Conservation (phyloP, 2,329 filamentous ascomycete genomes). For the Penicillium sp. region DNA sequence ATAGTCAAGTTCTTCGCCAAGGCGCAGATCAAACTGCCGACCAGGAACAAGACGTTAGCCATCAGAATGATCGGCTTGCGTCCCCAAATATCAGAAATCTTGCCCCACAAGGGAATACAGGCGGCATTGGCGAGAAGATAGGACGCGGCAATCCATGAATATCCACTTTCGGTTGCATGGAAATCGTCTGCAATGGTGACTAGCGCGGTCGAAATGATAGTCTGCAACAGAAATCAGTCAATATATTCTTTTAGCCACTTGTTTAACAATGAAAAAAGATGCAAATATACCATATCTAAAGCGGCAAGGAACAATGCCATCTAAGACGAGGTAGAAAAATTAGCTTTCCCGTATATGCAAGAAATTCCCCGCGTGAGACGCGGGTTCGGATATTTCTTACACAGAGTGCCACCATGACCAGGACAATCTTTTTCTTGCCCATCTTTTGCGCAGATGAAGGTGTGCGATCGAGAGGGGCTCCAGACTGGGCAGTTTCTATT, state of each 20-base stretch:
- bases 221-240: slow-evolving; percentile 24
- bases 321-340: slow-evolving; percentile 25
- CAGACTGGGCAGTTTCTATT: slow-evolving; percentile 18
- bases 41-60: slow-evolving; percentile 62
- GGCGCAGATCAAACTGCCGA: slow-evolving; percentile 62
- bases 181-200: slow-evolving; percentile 46
- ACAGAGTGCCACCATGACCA: slow-evolving; percentile 45
- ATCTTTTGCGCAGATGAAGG: slow-evolving; percentile 41
- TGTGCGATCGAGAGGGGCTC: slow-evolving; percentile 30
- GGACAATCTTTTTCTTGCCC: slow-evolving; percentile 40
- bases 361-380: background rate
- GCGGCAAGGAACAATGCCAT: slow-evolving; percentile 61
- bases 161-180: slow-evolving; percentile 44
- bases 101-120: slow-evolving; percentile 60
- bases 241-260: background rate
- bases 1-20: slow-evolving; percentile 59
- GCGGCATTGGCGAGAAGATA: slow-evolving; percentile 48
- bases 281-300: slow-evolving; percentile 52
- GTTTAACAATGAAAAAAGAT: background rate
- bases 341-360: slow-evolving; percentile 5
- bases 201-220: slow-evolving; percentile 48
- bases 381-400: slow-evolving; percentile 24
- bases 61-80: slow-evolving; percentile 62
- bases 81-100: slow-evolving; percentile 66
- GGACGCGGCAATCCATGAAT: slow-evolving; percentile 51